These are phyloP conservation scores for Claviceps quebecensis DNA, from an alignment of 2,329 filamentous ascomycete genomes.

Conservation along the genomic window DNA sequence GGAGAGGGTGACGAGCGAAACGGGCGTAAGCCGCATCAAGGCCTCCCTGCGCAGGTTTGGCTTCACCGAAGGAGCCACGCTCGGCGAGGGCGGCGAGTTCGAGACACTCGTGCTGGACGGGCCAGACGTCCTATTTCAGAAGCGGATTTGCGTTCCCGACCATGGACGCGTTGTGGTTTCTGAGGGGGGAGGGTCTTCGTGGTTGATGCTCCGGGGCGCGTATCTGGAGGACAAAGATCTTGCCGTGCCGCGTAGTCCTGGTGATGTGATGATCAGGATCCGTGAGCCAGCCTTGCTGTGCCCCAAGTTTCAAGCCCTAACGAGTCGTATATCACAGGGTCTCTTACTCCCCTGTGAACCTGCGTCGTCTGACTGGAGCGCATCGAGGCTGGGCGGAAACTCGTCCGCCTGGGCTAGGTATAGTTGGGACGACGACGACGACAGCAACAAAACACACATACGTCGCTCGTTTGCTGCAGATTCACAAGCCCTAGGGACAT, in stretches of 20 bases:
- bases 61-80: constrained; percentile 50
- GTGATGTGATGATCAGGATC: constrained; percentile 16
- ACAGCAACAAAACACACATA: constrained; percentile 1
- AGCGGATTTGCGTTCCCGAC: constrained; percentile 48
- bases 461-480: constrained; percentile 27
- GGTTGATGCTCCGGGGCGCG: constrained; percentile 49
- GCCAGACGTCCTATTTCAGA: constrained; percentile 57
- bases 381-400: not conserved
- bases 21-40: constrained; percentile 32
- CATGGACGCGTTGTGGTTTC: constrained; percentile 36
- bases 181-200: constrained; percentile 67
- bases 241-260: constrained; percentile 1
- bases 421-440: constrained; percentile 7
- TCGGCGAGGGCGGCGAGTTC: constrained; percentile 93
- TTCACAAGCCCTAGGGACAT: constrained; percentile 9
- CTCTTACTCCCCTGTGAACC: not conserved
- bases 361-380: not conserved
- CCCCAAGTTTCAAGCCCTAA: constrained; percentile 34
- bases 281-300: constrained; percentile 56
- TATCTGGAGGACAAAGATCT: constrained; percentile 31
- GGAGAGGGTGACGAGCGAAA: constrained; percentile 54
- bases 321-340: constrained; percentile 18
- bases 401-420: not conserved
- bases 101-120: constrained; percentile 84
- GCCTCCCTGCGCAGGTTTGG: constrained; percentile 54